Percentiles rank a stretch among this genome's conserved stretches.
These are phyloP conservation scores for Suhomyces taliae DNA, from an alignment of 1,139 yeast species.

Conservation along the genomic window DNA sequence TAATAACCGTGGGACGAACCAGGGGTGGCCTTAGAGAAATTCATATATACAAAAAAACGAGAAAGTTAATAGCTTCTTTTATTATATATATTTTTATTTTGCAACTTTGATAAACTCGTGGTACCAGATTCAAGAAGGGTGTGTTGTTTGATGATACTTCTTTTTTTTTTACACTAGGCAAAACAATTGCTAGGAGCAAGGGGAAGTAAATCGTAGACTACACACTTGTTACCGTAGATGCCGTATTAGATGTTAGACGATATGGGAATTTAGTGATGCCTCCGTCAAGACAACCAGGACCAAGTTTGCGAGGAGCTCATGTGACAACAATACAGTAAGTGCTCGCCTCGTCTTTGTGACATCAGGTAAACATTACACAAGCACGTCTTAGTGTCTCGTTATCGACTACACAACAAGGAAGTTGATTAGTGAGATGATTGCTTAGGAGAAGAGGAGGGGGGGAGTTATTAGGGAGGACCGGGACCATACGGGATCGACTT, in stretches of 20 bases:
- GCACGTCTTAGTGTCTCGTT: not conserved
- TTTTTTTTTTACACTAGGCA: too few species aligned
- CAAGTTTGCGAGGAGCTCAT: not conserved
- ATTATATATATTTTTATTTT: too few species aligned
- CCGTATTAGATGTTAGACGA: not conserved
- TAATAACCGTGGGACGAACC: too few species aligned
- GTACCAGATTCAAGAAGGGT: too few species aligned
- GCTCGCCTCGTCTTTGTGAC: slow-evolving; percentile 2
- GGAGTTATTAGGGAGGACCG: not conserved
- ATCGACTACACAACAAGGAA: not conserved
- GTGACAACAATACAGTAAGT: slow-evolving; percentile 1
- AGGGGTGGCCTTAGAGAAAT: too few species aligned
- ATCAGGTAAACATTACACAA: slow-evolving; percentile 3
- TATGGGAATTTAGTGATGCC: not conserved
- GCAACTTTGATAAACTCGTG: too few species aligned
- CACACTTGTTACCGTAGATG: not conserved
- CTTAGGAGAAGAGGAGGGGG: not conserved
- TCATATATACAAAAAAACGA: too few species aligned
- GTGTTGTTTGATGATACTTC: too few species aligned
- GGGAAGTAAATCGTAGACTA: too few species aligned
- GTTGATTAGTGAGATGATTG: not conserved
- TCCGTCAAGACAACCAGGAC: slow-evolving; percentile 5
- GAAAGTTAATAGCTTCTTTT: too few species aligned
- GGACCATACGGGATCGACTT: too few species aligned
- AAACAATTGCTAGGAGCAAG: too few species aligned